Percentiles rank a stretch among this genome's conserved stretches.
Conservation (phyloP, 768 basidiomycete species). For the Xerocomellus dryophilus region DNA sequence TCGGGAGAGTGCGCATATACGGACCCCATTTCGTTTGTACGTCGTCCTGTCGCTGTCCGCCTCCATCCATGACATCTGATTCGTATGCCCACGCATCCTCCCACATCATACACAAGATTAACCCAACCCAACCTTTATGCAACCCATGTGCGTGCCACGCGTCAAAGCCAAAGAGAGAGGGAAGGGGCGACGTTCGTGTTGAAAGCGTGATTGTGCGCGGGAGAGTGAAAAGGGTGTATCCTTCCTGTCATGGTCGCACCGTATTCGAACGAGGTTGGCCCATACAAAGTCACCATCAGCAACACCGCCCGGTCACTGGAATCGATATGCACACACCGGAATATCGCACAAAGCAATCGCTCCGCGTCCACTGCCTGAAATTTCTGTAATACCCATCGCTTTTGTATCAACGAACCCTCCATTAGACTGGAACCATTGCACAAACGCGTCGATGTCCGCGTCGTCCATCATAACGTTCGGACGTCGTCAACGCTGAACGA, state of each 20-base stretch:
- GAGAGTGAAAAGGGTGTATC: slow-evolving; percentile 74
- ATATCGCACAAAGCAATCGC: slow-evolving; percentile 73
- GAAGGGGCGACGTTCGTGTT: slow-evolving; percentile 69
- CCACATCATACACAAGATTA: slow-evolving; percentile 97
- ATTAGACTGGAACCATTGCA: slow-evolving; percentile 57
- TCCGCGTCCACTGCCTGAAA: slow-evolving; percentile 63
- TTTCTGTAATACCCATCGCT: slow-evolving; percentile 45
- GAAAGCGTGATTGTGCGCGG: slow-evolving; percentile 78
- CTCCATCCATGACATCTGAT: slow-evolving; percentile 45
- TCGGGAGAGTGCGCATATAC: slow-evolving; percentile 51
- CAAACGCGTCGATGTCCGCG: slow-evolving; percentile 34
- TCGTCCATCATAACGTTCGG: slow-evolving; percentile 5
- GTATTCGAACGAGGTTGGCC: neutral
- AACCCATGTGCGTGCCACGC: slow-evolving; percentile 64
- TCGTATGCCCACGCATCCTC: slow-evolving; percentile 66
- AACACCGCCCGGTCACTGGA: neutral
- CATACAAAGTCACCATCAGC: neutral
- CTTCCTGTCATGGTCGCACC: slow-evolving; percentile 47
- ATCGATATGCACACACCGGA: slow-evolving; percentile 43
- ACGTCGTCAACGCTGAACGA: neutral
- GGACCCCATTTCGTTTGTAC: slow-evolving; percentile 21
- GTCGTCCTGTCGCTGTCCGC: neutral
- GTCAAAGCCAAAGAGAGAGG: slow-evolving; percentile 51
- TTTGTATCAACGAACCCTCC: slow-evolving; percentile 49
- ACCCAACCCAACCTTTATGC: slow-evolving; percentile 74